phyloP scores from a whole-genome alignment of 495 filamentous ascomycete species.

The Mytilinidion resinicola region DNA sequence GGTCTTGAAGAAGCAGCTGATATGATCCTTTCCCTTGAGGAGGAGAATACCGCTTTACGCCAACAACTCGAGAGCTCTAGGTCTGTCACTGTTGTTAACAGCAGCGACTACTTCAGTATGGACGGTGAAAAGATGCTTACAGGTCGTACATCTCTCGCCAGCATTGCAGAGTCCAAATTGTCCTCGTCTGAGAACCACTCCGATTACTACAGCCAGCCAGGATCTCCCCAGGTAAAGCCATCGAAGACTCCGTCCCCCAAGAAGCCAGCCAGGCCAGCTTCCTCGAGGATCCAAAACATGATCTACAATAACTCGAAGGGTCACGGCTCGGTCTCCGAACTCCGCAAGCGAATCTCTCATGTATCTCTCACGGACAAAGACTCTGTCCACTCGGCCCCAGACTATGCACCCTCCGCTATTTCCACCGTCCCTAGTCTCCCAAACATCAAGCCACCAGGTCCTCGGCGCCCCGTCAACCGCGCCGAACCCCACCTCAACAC shows the following conservation, averaged over 20 bases:
- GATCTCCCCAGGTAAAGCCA: conserved; percentile 17
- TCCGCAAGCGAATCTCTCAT: conserved; percentile 21
- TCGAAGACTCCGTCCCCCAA: conserved; percentile 5
- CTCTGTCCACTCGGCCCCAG: neutral
- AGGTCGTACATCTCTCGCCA: conserved; percentile 8
- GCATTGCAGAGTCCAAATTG: conserved; percentile 19
- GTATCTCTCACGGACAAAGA: conserved; percentile 6
- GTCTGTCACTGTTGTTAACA: neutral
- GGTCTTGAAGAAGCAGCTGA: conserved; percentile 77
- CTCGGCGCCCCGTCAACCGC: too few species aligned
- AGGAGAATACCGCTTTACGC: conserved; percentile 22
- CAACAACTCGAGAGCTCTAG: conserved; percentile 9
- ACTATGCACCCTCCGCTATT: too few species aligned
- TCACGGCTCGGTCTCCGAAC: conserved; percentile 3
- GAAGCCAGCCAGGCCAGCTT: neutral
- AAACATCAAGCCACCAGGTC: too few species aligned
- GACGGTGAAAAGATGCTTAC: neutral
- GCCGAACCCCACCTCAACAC: neutral
- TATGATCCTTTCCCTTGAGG: conserved; percentile 70
- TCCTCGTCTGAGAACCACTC: conserved; percentile 23
- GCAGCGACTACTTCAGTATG: neutral
- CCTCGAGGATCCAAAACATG: conserved; percentile 12
- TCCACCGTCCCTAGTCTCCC: too few species aligned
- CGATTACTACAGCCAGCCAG: conserved; percentile 27
- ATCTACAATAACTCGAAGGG: conserved; percentile 4